Base-by-base conservation (phyloP, 1,139 yeast species). In the Suhomyces maxii region DNA sequence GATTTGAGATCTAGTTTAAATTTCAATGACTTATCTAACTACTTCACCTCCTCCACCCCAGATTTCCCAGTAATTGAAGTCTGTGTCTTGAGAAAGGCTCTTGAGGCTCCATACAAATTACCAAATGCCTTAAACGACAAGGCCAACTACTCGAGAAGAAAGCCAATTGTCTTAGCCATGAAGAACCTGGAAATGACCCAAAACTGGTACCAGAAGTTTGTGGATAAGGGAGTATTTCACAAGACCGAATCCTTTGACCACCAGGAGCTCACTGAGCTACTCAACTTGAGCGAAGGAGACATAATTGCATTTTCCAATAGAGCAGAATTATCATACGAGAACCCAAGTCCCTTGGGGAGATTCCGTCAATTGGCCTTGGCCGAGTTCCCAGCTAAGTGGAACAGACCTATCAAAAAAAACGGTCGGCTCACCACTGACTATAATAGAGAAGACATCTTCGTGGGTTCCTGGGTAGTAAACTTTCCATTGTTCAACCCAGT, bases 321-420 rank as follows among this genome's bases (percentile, higher is more conserved):
- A 47, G 81, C 89, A 1, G 61, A 65, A 6, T 56, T 80, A 28
- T 69, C 87, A 0, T 91, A 89, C 60, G 99, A 95, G 59, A 93
- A 90, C 59, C 98, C 99, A 18, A 93, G 99, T 0, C 98, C 99
- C 0, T 68, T 93, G 44, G 99, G 99, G 0, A 77, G 86, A 50
- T 79, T 89, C 53, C 77, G 99, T 48, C 96, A 89, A 60, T 59
- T 89, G 42, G 81, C 89, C 0, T 82, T 85, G 33, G 73, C 76
- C 38, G 71, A 69, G 33, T 77, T 67, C 53, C 87, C 89, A 1
- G 53, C 57, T 1, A 63, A 66, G 38, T 81, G 84, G 83, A 72
- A 73, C 53, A 67, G 85, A 28, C 65, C 68, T n/a, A 55, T 66
- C 4, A 54, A 59, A 3, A 58, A 61, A 26, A 45, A 49, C 6